These are phyloP conservation scores for Coemansia sp. DNA, from an alignment of 192 early-diverging fungal species.

Conservation along the genomic window DNA sequence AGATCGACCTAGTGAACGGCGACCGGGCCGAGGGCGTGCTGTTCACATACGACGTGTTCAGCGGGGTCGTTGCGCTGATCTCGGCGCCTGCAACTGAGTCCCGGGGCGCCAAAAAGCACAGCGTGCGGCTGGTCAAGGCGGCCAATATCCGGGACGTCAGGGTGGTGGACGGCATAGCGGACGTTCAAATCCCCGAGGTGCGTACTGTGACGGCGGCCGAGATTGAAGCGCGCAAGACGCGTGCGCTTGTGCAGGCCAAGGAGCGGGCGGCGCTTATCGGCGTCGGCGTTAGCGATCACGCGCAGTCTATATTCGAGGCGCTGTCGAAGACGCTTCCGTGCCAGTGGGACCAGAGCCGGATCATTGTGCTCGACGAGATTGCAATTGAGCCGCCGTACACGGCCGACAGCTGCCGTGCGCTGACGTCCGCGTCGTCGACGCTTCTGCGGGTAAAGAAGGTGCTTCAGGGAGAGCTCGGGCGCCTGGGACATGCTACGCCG, in stretches of 20 bases:
- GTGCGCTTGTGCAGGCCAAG: constrained; percentile 26
- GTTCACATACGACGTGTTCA: constrained; percentile 49
- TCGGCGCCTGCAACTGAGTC: constrained; percentile 6
- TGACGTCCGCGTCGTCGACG: constrained; percentile 54
- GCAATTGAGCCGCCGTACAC: constrained; percentile 72
- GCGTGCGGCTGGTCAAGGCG: not conserved
- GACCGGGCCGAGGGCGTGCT: constrained; percentile 25
- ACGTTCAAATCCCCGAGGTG: constrained; percentile 5
- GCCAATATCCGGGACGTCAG: not conserved
- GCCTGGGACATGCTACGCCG: constrained; percentile 15
- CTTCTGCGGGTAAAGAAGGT: constrained; percentile 77
- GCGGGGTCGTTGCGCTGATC: constrained; percentile 38
- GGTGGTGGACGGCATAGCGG: not conserved
- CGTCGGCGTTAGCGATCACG: constrained; percentile 74
- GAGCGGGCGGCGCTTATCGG: constrained; percentile 58
- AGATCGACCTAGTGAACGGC: constrained; percentile 26
- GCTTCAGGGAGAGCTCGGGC: constrained; percentile 45
- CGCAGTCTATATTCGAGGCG: constrained; percentile 78
- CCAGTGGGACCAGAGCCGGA: constrained; percentile 69
- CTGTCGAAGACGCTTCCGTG: constrained; percentile 81
- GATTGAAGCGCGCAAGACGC: constrained; percentile 42
- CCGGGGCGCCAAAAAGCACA: not conserved
- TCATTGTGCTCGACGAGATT: constrained; percentile 81
- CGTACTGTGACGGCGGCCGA: constrained; percentile 4
- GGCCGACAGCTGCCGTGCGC: constrained; percentile 60